Percentiles rank a stretch among this genome's conserved stretches.
Evolutionary conservation across 495 filamentous ascomycete genomes (phyloP).

Genomic region (Chaetomium cochliodes): DNA sequence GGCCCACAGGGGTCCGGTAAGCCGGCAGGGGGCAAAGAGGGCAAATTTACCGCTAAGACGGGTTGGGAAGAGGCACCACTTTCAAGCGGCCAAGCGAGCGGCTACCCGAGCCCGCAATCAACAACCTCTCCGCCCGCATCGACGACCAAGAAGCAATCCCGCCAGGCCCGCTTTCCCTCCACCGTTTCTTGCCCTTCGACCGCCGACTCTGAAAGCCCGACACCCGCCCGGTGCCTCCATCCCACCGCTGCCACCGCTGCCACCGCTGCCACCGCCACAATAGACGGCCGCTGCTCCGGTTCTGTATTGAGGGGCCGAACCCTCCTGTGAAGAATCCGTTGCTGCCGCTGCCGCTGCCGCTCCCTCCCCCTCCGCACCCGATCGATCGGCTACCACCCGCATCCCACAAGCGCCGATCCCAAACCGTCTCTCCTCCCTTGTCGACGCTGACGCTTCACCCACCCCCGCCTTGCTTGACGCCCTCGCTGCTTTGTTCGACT

Average conservation of each 20-base stretch:
- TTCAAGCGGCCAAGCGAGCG: slow-evolving; percentile 25
- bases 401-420: slow-evolving; percentile 3
- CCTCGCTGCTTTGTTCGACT: not conserved
- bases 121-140: slow-evolving; percentile 25
- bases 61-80: slow-evolving; percentile 19
- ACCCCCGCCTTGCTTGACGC: slow-evolving; percentile 16
- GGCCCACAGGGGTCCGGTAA: not conserved
- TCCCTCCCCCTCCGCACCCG: slow-evolving; percentile 3
- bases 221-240: not conserved
- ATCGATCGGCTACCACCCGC: slow-evolving; percentile 8
- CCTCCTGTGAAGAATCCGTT: not conserved
- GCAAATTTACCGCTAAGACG: slow-evolving; percentile 20
- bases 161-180: not conserved
- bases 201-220: slow-evolving; percentile 4
- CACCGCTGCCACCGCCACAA: too few species aligned
- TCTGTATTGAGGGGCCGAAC: not conserved
- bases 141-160: slow-evolving; percentile 17
- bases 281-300: not conserved
- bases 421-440: not conserved
- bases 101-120: slow-evolving; percentile 22
- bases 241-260: too few species aligned
- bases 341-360: not conserved
- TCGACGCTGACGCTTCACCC: slow-evolving; percentile 1
- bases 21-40: not conserved
- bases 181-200: not conserved